phyloP scores from a whole-genome alignment of 148 eudicot genomes.

The Silene latifolia region DNA sequence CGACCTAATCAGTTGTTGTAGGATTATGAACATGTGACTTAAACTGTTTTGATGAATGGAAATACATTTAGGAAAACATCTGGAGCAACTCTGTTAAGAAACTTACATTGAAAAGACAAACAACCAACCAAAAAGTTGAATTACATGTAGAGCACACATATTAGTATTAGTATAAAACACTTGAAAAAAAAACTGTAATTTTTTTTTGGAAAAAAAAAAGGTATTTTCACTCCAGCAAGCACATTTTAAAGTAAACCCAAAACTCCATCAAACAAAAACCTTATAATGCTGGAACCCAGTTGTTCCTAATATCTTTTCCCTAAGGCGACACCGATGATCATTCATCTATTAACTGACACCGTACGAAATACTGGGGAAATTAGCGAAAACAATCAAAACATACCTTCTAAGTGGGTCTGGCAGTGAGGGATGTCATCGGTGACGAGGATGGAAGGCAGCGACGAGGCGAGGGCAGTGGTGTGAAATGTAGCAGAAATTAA shows the following conservation, averaged over 20 bases:
- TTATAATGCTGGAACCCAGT: neutral
- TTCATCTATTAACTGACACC: too few species aligned
- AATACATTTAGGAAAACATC: neutral
- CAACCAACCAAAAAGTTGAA: neutral
- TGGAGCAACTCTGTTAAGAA: neutral
- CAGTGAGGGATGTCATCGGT: too few species aligned
- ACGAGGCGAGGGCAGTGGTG: too few species aligned
- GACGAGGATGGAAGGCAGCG: too few species aligned
- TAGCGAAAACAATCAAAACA: too few species aligned
- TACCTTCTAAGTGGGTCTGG: too few species aligned
- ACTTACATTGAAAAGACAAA: neutral
- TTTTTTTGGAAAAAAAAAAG: neutral
- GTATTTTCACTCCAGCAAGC: slow-evolving; percentile 7
- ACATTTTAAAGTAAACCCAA: neutral
- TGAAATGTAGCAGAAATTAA: too few species aligned
- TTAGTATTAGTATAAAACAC: neutral
- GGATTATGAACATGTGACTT: too few species aligned
- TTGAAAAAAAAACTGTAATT: neutral
- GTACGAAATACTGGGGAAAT: too few species aligned
- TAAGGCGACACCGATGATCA: slow-evolving; percentile 71
- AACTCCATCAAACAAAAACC: slow-evolving; percentile 4
- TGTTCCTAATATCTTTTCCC: slow-evolving; percentile 65
- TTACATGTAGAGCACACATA: neutral
- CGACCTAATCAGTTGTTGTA: too few species aligned
- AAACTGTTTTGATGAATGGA: too few species aligned